Percentiles rank a stretch among this genome's conserved stretches.
Conservation (phyloP, 192 early-diverging fungal species). For the Allomyces macrogynus region DNA sequence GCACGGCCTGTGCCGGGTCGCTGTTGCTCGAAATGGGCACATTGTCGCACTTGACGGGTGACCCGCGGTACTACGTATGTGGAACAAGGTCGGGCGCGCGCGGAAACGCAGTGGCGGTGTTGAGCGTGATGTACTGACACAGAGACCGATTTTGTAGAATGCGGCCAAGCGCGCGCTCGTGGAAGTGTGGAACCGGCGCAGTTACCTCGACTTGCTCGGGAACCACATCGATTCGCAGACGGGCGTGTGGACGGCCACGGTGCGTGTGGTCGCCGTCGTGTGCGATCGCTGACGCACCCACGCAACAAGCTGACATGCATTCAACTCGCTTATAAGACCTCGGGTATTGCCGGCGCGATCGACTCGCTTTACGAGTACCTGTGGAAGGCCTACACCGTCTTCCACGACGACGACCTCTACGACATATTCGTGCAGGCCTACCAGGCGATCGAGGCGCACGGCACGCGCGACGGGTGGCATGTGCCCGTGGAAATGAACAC, state of each 20-base stretch:
- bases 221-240: slow-evolving; percentile 9
- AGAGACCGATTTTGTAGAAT: neutral
- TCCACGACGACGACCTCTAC: slow-evolving; percentile 10
- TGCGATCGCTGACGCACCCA: no score
- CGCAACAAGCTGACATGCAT: no score
- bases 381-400: slow-evolving; percentile 8
- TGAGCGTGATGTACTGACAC: no score
- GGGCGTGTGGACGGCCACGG: slow-evolving; percentile 10
- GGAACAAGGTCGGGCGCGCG: no score
- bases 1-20: slow-evolving; percentile 3
- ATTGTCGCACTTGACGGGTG: slow-evolving; percentile 1
- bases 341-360: slow-evolving; percentile 9
- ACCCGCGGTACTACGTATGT: neutral
- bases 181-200: neutral
- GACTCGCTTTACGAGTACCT: slow-evolving; percentile 20
- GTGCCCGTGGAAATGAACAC: slow-evolving; percentile 8
- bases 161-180: neutral
- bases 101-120: no score
- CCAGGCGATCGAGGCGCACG: neutral
- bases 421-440: slow-evolving; percentile 2
- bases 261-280: no score
- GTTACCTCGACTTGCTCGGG: neutral
- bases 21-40: slow-evolving; percentile 2
- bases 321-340: slow-evolving; percentile 2
- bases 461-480: slow-evolving; percentile 4